Conservation (phyloP, 176 grass and related monocot species). For the Coix lacrymajobi region DNA sequence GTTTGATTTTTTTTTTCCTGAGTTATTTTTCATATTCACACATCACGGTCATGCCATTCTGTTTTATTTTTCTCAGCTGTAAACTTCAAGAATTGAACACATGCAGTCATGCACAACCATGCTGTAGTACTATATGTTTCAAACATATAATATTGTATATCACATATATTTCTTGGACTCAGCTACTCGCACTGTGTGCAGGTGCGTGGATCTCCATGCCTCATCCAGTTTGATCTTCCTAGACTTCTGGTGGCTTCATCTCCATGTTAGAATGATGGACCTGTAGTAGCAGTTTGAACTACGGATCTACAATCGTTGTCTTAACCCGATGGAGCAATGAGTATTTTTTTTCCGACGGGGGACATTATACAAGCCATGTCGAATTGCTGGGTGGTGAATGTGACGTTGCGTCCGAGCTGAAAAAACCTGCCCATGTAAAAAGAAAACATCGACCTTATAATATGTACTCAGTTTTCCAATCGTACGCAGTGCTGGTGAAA, state of each 20-base stretch:
- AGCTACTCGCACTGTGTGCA: neutral
- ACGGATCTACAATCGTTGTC: neutral
- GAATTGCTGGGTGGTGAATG: neutral
- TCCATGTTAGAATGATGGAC: neutral
- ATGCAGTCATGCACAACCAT: neutral
- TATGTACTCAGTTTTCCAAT: neutral
- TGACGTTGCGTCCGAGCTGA: neutral
- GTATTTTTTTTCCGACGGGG: neutral
- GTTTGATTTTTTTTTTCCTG: neutral
- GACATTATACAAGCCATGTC: neutral
- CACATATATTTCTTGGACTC: neutral
- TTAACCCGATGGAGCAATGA: neutral
- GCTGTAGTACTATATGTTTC: neutral
- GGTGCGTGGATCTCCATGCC: slow-evolving; percentile 18
- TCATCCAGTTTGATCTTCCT: neutral
- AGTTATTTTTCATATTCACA: neutral
- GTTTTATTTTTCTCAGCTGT: neutral
- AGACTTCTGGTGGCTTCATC: neutral
- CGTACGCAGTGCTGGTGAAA: neutral
- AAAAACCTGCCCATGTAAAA: neutral
- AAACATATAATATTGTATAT: neutral
- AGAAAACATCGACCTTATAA: neutral
- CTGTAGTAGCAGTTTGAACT: neutral
- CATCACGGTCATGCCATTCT: neutral
- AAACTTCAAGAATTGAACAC: neutral